Evolutionary conservation across 495 filamentous ascomycete species (phyloP).

Genomic region (Saxispiralis lemnorum): DNA sequence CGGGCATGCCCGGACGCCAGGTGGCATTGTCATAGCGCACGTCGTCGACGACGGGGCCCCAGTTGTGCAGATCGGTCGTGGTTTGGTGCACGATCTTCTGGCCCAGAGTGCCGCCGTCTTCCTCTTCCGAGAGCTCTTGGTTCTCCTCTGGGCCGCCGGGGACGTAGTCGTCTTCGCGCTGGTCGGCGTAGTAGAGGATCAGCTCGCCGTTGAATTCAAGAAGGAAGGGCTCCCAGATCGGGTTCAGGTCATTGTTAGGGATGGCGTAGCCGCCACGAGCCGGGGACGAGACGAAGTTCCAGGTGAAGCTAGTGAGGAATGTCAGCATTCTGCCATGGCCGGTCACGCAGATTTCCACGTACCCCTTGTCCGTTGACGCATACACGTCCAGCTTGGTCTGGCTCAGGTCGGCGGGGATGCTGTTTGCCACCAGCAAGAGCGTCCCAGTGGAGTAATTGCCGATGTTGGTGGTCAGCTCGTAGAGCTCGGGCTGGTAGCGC

Average conservation of each 20-base stretch:
- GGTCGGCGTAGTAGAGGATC: conserved; percentile 52
- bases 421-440: conserved; percentile 43
- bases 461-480: conserved; percentile 37
- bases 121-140: conserved; percentile 27
- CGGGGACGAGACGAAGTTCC: conserved; percentile 49
- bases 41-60: conserved; percentile 43
- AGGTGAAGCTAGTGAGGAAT: conserved; percentile 25
- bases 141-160: not conserved
- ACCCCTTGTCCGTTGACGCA: conserved; percentile 38
- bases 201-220: conserved; percentile 26
- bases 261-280: conserved; percentile 43
- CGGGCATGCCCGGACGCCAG: conserved; percentile 52
- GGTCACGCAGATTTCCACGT: not conserved
- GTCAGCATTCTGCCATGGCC: not conserved
- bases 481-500: conserved; percentile 50
- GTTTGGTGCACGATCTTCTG: conserved; percentile 50
- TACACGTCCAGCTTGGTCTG: conserved; percentile 52
- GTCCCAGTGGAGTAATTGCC: conserved; percentile 41
- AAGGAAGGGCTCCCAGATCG: conserved; percentile 52
- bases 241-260: conserved; percentile 44
- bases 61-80: conserved; percentile 37
- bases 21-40: conserved; percentile 40
- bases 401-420: conserved; percentile 43
- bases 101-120: conserved; percentile 10
- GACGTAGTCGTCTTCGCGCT: conserved; percentile 32